These are phyloP conservation scores for Phytophthora sansomeana DNA, from an alignment of 352 stramenopile species.

Conservation along the genomic window DNA sequence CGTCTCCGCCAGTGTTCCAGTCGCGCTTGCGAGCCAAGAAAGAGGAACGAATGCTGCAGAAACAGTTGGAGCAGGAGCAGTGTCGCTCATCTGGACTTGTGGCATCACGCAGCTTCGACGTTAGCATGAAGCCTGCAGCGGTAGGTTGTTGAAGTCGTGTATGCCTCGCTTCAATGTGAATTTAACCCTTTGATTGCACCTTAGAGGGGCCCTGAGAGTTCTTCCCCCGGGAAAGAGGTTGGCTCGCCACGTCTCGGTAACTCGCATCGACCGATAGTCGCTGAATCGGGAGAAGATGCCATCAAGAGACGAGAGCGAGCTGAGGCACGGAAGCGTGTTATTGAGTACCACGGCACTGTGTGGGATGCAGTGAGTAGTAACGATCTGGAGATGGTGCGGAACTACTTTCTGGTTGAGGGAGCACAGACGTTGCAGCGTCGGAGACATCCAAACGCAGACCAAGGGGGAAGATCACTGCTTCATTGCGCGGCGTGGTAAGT, in stretches of 20 bases:
- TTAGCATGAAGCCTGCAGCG: conserved; percentile 6
- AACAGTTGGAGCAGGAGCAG: conserved; percentile 25
- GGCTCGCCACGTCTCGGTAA: not conserved
- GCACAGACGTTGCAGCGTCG: conserved; percentile 47
- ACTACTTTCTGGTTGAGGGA: conserved; percentile 75
- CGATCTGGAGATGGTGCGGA: conserved; percentile 58
- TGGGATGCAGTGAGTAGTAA: conserved; percentile 63
- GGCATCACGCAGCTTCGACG: conserved; percentile 10
- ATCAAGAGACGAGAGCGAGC: conserved; percentile 52
- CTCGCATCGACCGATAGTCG: conserved; percentile 9
- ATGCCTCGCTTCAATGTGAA: not conserved
- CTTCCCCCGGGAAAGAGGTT: conserved; percentile 1
- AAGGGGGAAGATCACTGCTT: conserved; percentile 69
- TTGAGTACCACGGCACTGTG: conserved; percentile 58
- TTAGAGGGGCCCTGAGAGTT: not conserved
- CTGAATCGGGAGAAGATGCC: conserved; percentile 36
- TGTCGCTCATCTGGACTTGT: conserved; percentile 1
- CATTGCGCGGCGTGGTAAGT: conserved; percentile 71
- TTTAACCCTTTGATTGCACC: not conserved
- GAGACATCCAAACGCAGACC: conserved; percentile 48
- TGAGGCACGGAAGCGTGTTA: conserved; percentile 61
- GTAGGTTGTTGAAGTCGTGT: conserved; percentile 1
- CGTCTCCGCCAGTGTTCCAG: conserved; percentile 38
- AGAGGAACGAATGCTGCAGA: conserved; percentile 50
- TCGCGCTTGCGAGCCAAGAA: conserved; percentile 70